phyloP scores from a whole-genome alignment of 352 stramenopile species.

The Globisporangium acanthophoron region DNA sequence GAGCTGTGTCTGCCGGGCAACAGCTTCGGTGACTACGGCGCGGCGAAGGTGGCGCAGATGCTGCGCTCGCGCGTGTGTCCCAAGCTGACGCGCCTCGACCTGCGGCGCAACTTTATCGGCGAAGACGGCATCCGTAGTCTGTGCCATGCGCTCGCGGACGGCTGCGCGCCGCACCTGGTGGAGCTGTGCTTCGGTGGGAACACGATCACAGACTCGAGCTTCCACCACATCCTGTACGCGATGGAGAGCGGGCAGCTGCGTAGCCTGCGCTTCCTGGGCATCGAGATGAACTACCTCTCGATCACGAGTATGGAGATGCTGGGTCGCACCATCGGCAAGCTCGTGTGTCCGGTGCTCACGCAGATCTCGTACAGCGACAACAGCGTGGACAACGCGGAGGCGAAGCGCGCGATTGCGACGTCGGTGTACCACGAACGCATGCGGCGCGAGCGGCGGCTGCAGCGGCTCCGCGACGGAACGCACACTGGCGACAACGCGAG shows the following conservation, averaged over 20 bases:
- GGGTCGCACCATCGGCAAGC: constrained; percentile 72
- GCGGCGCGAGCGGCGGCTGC: constrained; percentile 43
- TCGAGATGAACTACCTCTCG: constrained; percentile 86
- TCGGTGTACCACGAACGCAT: constrained; percentile 76
- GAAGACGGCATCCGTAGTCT: constrained; percentile 70
- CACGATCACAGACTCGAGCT: constrained; percentile 80
- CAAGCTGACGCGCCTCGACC: constrained; percentile 68
- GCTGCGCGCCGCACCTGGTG: constrained; percentile 54
- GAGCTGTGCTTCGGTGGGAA: constrained; percentile 81
- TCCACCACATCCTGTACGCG: constrained; percentile 74
- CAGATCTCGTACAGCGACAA: constrained; percentile 88
- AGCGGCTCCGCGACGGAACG: constrained; percentile 35
- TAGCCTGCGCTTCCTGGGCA: constrained; percentile 65
- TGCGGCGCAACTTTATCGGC: constrained; percentile 84
- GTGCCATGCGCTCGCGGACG: constrained; percentile 66
- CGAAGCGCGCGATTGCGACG: constrained; percentile 72
- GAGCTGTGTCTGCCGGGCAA: constrained; percentile 81
- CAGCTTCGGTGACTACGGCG: constrained; percentile 81
- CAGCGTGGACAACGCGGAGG: constrained; percentile 63
- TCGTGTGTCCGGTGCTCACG: constrained; percentile 70
- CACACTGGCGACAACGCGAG: neutral
- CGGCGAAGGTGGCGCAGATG: constrained; percentile 78
- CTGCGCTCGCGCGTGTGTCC: constrained; percentile 72
- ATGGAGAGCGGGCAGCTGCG: constrained; percentile 71
- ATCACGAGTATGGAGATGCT: constrained; percentile 84